phyloP scores from a whole-genome alignment of 2,329 filamentous ascomycete genomes.

The Aquanectria penicillioides region DNA sequence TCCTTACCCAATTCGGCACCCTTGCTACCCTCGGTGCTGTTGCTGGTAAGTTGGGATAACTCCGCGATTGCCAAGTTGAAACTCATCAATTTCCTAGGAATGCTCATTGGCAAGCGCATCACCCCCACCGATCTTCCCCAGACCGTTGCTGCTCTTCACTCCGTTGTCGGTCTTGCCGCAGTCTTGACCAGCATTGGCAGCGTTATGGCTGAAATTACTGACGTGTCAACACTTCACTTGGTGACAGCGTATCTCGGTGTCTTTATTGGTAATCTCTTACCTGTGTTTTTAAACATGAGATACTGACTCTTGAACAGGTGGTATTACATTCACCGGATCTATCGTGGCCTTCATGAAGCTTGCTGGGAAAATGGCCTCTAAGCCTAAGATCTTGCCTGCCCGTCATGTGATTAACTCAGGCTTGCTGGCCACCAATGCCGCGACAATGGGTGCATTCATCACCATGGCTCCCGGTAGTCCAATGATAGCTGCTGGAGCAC shows the following conservation, averaged over 20 bases:
- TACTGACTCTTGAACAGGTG: conserved; percentile 53
- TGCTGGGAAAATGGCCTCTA: conserved; percentile 82
- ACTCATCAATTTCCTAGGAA: conserved; percentile 54
- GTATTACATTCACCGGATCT: conserved; percentile 90
- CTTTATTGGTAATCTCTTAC: conserved; percentile 68
- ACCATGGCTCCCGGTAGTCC: conserved; percentile 84
- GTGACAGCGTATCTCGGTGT: conserved; percentile 89
- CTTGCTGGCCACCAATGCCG: conserved; percentile 79
- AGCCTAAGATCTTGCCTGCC: conserved; percentile 76
- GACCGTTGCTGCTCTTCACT: conserved; percentile 89
- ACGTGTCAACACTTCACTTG: conserved; percentile 81
- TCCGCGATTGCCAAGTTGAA: neutral
- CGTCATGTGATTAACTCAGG: conserved; percentile 80
- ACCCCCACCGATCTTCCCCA: conserved; percentile 90
- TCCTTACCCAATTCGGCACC: conserved; percentile 81
- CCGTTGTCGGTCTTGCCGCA: conserved; percentile 87
- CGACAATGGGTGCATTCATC: conserved; percentile 85
- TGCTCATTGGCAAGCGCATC: conserved; percentile 85
- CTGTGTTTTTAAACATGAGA: neutral
- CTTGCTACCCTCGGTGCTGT: conserved; percentile 79
- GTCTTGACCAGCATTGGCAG: conserved; percentile 90
- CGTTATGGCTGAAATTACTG: conserved; percentile 77
- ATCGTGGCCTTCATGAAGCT: conserved; percentile 92
- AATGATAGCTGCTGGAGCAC: conserved; percentile 79
- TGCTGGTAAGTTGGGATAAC: conserved; percentile 54